phyloP scores from a whole-genome alignment of 805 yeast species.

The Naumovozyma castellii region DNA sequence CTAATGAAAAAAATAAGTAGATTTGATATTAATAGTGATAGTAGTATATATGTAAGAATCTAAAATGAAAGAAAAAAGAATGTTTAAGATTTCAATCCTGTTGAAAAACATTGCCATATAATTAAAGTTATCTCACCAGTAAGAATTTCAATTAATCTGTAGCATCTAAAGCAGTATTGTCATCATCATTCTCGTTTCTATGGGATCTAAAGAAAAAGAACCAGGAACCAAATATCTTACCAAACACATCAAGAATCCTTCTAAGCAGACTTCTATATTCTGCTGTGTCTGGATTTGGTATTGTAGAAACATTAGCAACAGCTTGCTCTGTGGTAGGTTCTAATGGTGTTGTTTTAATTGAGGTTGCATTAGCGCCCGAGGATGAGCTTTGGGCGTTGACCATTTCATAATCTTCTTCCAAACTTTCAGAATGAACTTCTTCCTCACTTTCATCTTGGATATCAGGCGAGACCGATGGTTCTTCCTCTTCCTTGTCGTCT shows the following conservation, averaged over 20 bases:
- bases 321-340: neutral
- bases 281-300: slow-evolving; percentile 1
- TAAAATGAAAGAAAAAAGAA: neutral
- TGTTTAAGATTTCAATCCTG: neutral
- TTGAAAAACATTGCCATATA: neutral
- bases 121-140: neutral
- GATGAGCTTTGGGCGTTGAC: neutral
- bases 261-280: slow-evolving; percentile 5
- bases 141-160: neutral
- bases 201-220: slow-evolving; percentile 1
- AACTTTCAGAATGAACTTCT: neutral
- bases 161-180: neutral
- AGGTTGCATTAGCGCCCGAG: neutral
- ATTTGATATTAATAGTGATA: too few species aligned
- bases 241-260: slow-evolving; percentile 5
- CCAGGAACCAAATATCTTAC: slow-evolving; percentile 7
- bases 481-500: neutral
- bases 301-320: neutral
- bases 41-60: too few species aligned
- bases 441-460: slow-evolving; percentile 1
- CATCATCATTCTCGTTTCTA: neutral
- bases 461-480: neutral
- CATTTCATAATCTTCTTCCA: neutral
- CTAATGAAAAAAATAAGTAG: too few species aligned
- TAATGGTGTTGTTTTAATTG: slow-evolving; percentile 1